These are phyloP conservation scores for Dipodascus albidus DNA, from an alignment of 805 yeast genomes.

Conservation along the genomic window DNA sequence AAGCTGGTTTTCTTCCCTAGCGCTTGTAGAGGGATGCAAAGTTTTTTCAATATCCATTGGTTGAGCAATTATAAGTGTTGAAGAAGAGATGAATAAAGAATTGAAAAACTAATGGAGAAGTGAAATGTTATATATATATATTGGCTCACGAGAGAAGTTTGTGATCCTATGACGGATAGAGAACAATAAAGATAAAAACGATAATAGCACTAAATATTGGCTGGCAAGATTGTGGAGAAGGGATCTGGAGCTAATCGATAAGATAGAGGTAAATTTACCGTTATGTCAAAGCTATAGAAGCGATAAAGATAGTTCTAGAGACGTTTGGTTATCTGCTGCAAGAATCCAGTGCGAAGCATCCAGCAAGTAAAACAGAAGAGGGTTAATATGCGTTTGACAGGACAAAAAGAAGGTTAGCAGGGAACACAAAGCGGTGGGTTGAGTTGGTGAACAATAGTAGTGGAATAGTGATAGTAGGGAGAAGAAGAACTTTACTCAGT, in stretches of 20 bases:
- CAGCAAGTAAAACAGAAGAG: no score
- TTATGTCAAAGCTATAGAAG: no score
- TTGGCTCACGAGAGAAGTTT: no score
- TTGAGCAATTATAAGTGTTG: neutral
- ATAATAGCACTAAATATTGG: no score
- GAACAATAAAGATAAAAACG: neutral
- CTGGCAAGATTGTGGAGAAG: neutral
- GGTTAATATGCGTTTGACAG: no score
- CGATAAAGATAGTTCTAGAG: neutral
- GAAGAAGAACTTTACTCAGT: neutral
- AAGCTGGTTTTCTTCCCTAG: slow-evolving; percentile 39
- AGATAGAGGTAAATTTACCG: no score
- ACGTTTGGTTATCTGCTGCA: no score
- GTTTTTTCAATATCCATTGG: neutral
- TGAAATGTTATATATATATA: neutral
- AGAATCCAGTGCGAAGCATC: no score
- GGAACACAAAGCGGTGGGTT: no score
- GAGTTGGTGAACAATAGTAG: no score
- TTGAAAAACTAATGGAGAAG: neutral
- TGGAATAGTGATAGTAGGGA: no score
- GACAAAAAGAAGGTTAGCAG: no score
- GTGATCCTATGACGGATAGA: neutral
- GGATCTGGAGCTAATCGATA: slow-evolving; percentile 2
- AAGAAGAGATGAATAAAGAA: neutral
- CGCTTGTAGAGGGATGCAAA: neutral